phyloP scores from a whole-genome alignment of 495 filamentous ascomycete species.

The Aspergillus indologenus region DNA sequence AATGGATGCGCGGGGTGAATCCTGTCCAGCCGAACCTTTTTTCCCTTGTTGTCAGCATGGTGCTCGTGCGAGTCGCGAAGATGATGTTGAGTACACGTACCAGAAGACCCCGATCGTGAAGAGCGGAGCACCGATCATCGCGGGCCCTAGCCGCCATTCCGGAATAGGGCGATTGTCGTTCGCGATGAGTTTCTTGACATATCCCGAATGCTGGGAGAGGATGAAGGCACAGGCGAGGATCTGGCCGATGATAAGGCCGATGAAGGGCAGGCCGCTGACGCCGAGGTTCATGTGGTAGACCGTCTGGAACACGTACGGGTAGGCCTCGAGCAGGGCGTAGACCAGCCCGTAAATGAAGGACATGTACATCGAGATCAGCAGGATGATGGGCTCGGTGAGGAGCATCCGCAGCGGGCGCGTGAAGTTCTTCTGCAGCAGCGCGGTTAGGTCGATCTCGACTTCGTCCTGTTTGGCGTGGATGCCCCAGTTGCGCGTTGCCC shows the following conservation, averaged over 20 bases:
- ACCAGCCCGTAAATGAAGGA: slow-evolving; percentile 30
- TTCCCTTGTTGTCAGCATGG: slow-evolving; percentile 63
- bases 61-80: slow-evolving; percentile 60
- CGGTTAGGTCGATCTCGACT: slow-evolving; percentile 28
- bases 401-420: slow-evolving; percentile 32
- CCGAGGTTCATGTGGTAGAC: slow-evolving; percentile 22
- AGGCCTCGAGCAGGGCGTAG: slow-evolving; percentile 33
- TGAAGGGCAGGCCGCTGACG: slow-evolving; percentile 19
- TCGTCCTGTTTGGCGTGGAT: slow-evolving; percentile 40
- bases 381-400: slow-evolving; percentile 33
- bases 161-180: slow-evolving; percentile 63
- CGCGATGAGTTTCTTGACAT: slow-evolving; percentile 57
- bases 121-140: slow-evolving; percentile 48
- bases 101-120: slow-evolving; percentile 57
- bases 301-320: slow-evolving; percentile 24
- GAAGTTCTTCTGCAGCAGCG: slow-evolving; percentile 31
- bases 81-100: slow-evolving; percentile 68
- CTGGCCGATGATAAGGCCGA: slow-evolving; percentile 23
- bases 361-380: slow-evolving; percentile 33
- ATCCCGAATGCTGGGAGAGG: slow-evolving; percentile 55
- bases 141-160: slow-evolving; percentile 31
- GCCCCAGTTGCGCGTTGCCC: slow-evolving; percentile 32
- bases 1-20: slow-evolving; percentile 21
- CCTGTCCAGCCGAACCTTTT: slow-evolving; percentile 44
- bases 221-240: slow-evolving; percentile 37